Conservation (phyloP, 306 rosid genomes). For the Begonia loranthoides region DNA sequence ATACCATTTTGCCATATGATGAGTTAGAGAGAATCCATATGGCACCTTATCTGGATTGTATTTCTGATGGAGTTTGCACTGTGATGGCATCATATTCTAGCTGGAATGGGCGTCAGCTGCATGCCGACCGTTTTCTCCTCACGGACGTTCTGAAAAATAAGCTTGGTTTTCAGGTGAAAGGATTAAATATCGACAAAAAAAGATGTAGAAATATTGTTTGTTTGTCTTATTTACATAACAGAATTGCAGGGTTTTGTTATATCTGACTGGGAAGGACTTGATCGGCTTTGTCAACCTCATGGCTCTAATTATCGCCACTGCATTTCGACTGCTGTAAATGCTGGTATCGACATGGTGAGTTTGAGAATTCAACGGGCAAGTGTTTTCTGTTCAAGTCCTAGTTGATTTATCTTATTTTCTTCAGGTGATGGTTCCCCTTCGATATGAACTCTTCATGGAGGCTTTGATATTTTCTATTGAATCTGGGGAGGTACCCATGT, state of each 20-base stretch:
- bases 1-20: conserved; percentile 50
- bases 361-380: conserved; percentile 5
- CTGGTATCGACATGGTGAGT: conserved; percentile 83
- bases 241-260: conserved; percentile 66
- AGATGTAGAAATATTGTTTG: too few species aligned
- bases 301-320: conserved; percentile 53
- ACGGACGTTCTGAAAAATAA: conserved; percentile 61
- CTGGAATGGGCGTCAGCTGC: conserved; percentile 70
- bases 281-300: conserved; percentile 37
- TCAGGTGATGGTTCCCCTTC: conserved; percentile 74
- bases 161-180: conserved; percentile 69
- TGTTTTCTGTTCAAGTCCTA: neutral
- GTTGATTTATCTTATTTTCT: conserved; percentile 1
- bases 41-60: conserved; percentile 84
- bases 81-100: conserved; percentile 80
- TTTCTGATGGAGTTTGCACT: conserved; percentile 72
- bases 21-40: conserved; percentile 71
- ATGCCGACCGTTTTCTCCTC: conserved; percentile 49
- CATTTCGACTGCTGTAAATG: conserved; percentile 51
- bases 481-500: conserved; percentile 46
- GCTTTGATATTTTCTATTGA: conserved; percentile 43
- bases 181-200: neutral
- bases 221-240: too few species aligned
- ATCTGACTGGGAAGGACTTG: conserved; percentile 80
- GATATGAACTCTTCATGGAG: conserved; percentile 32